A percentile compares a stretch with the other conserved stretches of the same genome.
phyloP scores from a whole-genome alignment of 257 asterid species.

The Solanum pinnatisectum region DNA sequence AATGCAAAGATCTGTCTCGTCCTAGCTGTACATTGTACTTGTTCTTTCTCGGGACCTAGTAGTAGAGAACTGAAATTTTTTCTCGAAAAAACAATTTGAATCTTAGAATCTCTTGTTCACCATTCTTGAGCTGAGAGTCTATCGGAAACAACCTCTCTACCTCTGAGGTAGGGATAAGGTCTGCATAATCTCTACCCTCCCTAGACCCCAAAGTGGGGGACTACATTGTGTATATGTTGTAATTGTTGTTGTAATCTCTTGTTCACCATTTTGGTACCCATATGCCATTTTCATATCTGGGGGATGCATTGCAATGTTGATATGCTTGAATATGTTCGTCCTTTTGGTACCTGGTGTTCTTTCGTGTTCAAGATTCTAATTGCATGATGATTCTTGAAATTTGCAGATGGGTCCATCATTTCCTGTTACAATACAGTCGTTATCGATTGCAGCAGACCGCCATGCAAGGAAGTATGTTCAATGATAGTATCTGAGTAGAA shows the following conservation, averaged over 20 bases:
- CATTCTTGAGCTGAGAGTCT: not conserved
- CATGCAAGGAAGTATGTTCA: constrained; percentile 39
- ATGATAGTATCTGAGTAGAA: not conserved
- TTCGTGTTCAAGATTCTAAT: constrained; percentile 2
- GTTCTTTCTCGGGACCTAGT: not conserved
- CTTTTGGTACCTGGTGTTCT: not conserved
- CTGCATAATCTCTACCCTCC: not conserved
- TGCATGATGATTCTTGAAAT: not conserved
- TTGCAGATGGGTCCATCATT: constrained; percentile 83
- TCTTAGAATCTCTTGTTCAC: not conserved
- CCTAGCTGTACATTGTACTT: not conserved
- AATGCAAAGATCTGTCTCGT: not conserved
- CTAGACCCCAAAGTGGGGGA: not conserved
- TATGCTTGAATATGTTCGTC: not conserved
- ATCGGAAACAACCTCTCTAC: not conserved
- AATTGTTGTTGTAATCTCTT: not conserved
- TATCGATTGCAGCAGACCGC: constrained; percentile 81
- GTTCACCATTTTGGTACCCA: not conserved
- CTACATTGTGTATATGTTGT: not conserved
- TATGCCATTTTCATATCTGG: not conserved
- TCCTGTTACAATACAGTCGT: constrained; percentile 67
- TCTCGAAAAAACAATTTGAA: not conserved
- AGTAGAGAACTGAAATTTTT: not conserved
- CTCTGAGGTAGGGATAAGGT: not conserved
- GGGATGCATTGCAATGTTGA: not conserved